These are phyloP conservation scores for Graphilbum sp. DNA, from an alignment of 2,329 filamentous ascomycete species.

Conservation along the genomic window DNA sequence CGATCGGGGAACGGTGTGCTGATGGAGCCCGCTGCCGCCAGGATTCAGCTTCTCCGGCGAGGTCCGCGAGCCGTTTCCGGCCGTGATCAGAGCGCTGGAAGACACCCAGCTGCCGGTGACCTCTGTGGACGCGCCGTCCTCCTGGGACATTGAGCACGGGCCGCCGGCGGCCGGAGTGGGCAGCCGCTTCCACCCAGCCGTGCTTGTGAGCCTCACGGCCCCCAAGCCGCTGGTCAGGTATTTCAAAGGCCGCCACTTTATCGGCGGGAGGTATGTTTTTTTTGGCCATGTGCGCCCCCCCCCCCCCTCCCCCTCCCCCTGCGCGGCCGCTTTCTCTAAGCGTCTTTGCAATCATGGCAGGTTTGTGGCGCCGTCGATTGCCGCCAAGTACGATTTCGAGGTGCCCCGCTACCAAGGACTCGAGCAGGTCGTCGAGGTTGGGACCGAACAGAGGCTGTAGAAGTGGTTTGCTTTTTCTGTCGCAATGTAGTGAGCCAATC, in stretches of 20 bases:
- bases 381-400: conserved; percentile 74
- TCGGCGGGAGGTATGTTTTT: conserved; percentile 57
- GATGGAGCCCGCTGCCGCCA: too few relatives aligned
- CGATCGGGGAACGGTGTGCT: too few relatives aligned
- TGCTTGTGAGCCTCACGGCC: conserved; percentile 77
- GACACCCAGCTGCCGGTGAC: conserved; percentile 61
- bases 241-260: conserved; percentile 78
- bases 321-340: background rate
- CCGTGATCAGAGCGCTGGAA: conserved; percentile 63
- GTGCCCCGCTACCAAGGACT: conserved; percentile 69
- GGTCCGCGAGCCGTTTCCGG: conserved; percentile 80
- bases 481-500: too few relatives aligned
- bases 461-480: too few relatives aligned
- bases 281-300: conserved; percentile 11
- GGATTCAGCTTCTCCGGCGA: conserved; percentile 87
- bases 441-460: conserved; percentile 8
- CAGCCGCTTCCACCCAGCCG: conserved; percentile 62
- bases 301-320: too few relatives aligned
- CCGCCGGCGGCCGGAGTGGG: conserved; percentile 65
- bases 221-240: conserved; percentile 78
- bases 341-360: conserved; percentile 20
- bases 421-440: conserved; percentile 77
- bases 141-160: conserved; percentile 82
- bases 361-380: conserved; percentile 64
- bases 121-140: conserved; percentile 82